Conservation (phyloP, 805 yeast genomes). For the Ogataea trehaloabstinens region DNA sequence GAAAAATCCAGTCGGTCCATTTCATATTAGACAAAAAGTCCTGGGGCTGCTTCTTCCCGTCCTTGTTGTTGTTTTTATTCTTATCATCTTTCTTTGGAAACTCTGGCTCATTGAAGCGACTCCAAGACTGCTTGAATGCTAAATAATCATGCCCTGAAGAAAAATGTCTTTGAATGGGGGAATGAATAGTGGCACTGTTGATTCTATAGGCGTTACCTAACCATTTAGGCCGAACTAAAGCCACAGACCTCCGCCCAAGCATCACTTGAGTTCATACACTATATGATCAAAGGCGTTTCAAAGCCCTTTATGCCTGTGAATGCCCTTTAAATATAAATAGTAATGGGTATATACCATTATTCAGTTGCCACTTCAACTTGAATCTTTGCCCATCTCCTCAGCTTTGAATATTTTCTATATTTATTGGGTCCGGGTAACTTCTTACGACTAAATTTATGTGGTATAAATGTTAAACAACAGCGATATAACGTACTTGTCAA, state of each 20-base stretch:
- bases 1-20: constrained; percentile 29
- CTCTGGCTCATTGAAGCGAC: constrained; percentile 7
- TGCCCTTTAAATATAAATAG: neutral
- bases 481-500: neutral
- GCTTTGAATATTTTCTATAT: neutral
- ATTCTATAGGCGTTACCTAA: neutral
- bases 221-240: neutral
- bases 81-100: constrained; percentile 12
- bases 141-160: constrained; percentile 15
- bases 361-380: neutral
- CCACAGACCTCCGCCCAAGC: constrained; percentile 2
- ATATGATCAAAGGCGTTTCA: neutral
- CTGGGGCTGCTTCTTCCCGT: constrained; percentile 9
- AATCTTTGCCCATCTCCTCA: neutral
- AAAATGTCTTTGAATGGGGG: constrained; percentile 7
- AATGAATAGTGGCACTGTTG: neutral
- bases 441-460: neutral
- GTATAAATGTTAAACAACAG: neutral
- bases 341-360: neutral
- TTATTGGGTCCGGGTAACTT: constrained; percentile 1
- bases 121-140: constrained; percentile 13
- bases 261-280: neutral
- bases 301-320: neutral
- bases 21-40: constrained; percentile 13
- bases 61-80: constrained; percentile 11